A percentile compares a stretch with the other conserved stretches of the same genome.
Evolutionary conservation across 2,329 filamentous ascomycete genomes (phyloP).

Genomic region (Scedosporium aurantiacum): DNA sequence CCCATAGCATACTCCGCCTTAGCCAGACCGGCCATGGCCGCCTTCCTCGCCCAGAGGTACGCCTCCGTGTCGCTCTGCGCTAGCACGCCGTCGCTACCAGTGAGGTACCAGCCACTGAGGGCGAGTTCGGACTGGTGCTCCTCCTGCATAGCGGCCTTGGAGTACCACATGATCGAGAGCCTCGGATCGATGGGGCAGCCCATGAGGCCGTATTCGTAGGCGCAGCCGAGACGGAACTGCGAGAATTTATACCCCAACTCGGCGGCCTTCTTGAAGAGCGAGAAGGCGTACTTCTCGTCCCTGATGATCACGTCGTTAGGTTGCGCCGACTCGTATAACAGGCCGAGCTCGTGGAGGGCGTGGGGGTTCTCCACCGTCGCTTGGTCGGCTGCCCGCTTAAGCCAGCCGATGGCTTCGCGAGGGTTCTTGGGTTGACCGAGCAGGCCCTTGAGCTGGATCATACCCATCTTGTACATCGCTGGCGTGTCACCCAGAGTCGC

Average conservation of each 20-base stretch:
- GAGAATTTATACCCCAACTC: slow-evolving; percentile 90
- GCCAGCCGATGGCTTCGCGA: slow-evolving; percentile 78
- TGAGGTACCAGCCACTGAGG: slow-evolving; percentile 87
- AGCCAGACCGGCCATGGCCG: slow-evolving; percentile 72
- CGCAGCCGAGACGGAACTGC: slow-evolving; percentile 78
- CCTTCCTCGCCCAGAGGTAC: slow-evolving; percentile 93
- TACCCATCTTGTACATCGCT: slow-evolving; percentile 97
- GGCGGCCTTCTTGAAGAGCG: slow-evolving; percentile 74
- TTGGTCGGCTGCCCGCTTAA: slow-evolving; percentile 82
- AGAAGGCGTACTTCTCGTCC: slow-evolving; percentile 72
- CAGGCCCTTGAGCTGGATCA: slow-evolving; percentile 87
- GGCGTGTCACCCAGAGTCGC: slow-evolving; percentile 82
- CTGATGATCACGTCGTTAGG: slow-evolving; percentile 63
- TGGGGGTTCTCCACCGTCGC: slow-evolving; percentile 89
- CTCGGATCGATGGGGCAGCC: slow-evolving; percentile 75
- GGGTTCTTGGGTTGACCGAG: slow-evolving; percentile 78
- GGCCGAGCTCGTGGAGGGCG: slow-evolving; percentile 76
- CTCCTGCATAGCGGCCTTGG: slow-evolving; percentile 76
- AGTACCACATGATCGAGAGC: slow-evolving; percentile 88
- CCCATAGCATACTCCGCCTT: slow-evolving; percentile 94
- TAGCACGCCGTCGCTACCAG: slow-evolving; percentile 76
- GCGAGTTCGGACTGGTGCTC: slow-evolving; percentile 88
- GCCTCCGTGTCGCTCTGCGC: slow-evolving; percentile 91
- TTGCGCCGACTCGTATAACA: slow-evolving; percentile 53
- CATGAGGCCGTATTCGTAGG: slow-evolving; percentile 80